Evolutionary conservation across 73 alveolate genomes (phyloP), one percentile per base, ranked within the genome.

Genomic region (Symbiodinium natans): DNA sequence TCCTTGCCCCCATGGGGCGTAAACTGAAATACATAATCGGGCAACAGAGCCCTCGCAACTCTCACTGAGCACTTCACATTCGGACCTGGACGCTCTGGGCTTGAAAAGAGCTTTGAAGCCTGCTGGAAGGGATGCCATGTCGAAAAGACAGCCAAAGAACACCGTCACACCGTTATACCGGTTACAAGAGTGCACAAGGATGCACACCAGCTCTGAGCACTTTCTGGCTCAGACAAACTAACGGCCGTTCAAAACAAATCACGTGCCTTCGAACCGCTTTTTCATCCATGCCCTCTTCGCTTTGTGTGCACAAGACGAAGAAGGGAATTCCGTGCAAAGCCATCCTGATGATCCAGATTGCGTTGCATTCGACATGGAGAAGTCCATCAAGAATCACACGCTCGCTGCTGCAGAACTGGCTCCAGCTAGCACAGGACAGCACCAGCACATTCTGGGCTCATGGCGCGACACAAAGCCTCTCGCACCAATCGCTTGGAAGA

Each of bases 241-340:
- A n/a, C n/a, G n/a, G n/a, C n/a, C n/a, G n/a, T n/a, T n/a, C n/a
- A n/a, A n/a, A n/a, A n/a, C n/a, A n/a, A 56, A 56, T 21, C 83
- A 4, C 48, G 19, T 41, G 82, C 95, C 95, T 89, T n/a, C 97
- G 52, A 6, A 90, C 97, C 25, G 97, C 97, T n/a, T 90, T 90
- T 71, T 90, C 92, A 48, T 92, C 98, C 90, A 92, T 75, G 77
- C 92, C 98, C 41, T 74, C 92, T 36, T 74, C 90, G 98, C 92
- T 92, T 83, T 92, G 98, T 13, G 98, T 92, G 98, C 98, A 92
- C 13, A 92, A 82, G 38, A 92, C 98, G 68, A 92, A 92, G 83
- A 74, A 92, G 15, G 98, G 98, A 25, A 92, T 92, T 88, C 98
- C 98, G 23, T 92, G 98, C 98, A 92, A 77, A 19, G 98, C 98